Evolutionary conservation across 768 basidiomycete species (phyloP), one percentile per base, ranked within the genome.

Genomic region (Leccinellum rugosiceps): DNA sequence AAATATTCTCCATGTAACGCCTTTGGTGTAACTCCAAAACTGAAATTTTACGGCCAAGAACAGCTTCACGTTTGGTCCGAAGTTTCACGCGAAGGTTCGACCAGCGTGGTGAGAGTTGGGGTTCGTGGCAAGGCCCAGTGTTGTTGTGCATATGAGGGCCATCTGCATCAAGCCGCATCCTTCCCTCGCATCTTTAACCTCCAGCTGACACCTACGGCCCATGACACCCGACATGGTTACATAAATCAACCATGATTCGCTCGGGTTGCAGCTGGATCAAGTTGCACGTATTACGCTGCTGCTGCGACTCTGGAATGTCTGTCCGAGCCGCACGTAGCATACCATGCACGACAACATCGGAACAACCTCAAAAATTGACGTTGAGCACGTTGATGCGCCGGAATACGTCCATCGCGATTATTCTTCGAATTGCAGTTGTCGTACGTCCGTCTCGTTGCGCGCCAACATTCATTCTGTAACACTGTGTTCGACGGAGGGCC

Each of bases 401-500:
- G 46, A 38, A 21, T 11, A 19, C 13, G 15, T 10, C 15, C 21
- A 25, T 38, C 11, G 26, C 4, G 8, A 47, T 7, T n/a, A 26
- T 44, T 17, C 47, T 26, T 15, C 31, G n/a, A 13, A 34, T 21
- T 31, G 5, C 8, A 7, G 9, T 28, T 4, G 1, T 15, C 26
- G 23, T 13, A 9, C 21, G 11, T 30, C 38, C 13, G 5, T 50
- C 31, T 60, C 30, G 11, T 92, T 62, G 83, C 51, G 54, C 17
- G 38, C 50, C 44, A 52, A 61, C 34, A 31, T 62, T 14, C 55
- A 60, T 30, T 59, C 53, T 30, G 43, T 48, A n/a, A 38, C 53
- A 2, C 31, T 59, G n/a, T 62, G 48, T 30, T n/a, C n/a, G n/a
- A n/a, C n/a, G n/a, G n/a, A n/a, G n/a, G n/a, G n/a, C n/a, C n/a